These are phyloP conservation scores for Neospora caninum DNA, from an alignment of 169 alveolate species.

Conservation along the genomic window DNA sequence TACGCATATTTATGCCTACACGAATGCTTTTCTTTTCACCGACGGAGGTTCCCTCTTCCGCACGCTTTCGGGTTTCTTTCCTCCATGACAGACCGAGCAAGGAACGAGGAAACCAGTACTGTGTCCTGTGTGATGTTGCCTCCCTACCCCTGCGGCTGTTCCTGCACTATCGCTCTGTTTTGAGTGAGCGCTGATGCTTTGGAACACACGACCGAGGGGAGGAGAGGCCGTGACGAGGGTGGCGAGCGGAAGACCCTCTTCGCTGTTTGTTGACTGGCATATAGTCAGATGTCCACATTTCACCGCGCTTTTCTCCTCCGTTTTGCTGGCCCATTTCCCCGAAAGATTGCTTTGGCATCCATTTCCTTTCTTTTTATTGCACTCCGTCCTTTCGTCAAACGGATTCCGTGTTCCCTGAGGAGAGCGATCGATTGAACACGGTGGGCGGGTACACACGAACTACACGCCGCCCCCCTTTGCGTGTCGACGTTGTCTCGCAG, in stretches of 20 bases:
- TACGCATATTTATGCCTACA: too few species aligned
- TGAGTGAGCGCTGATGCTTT: background rate
- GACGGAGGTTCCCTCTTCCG: too few species aligned
- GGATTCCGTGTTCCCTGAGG: background rate
- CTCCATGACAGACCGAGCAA: too few species aligned
- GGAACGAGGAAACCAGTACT: too few species aligned
- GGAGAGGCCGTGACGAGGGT: background rate
- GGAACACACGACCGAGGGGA: background rate
- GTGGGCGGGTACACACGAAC: background rate
- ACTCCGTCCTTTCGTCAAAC: background rate
- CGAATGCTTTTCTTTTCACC: too few species aligned
- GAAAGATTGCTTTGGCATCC: background rate
- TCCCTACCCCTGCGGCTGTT: too few species aligned
- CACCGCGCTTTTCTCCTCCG: background rate
- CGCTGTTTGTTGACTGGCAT: background rate
- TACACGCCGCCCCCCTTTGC: background rate
- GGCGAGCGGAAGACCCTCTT: background rate
- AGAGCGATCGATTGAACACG: background rate
- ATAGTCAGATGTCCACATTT: background rate
- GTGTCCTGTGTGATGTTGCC: too few species aligned
- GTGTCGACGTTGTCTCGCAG: background rate
- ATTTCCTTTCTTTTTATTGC: too few species aligned
- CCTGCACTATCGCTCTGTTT: background rate
- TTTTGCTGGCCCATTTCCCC: background rate
- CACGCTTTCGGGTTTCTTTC: too few species aligned